phyloP scores from a whole-genome alignment of 2,329 filamentous ascomycete genomes.

The Monilinia laxa region DNA sequence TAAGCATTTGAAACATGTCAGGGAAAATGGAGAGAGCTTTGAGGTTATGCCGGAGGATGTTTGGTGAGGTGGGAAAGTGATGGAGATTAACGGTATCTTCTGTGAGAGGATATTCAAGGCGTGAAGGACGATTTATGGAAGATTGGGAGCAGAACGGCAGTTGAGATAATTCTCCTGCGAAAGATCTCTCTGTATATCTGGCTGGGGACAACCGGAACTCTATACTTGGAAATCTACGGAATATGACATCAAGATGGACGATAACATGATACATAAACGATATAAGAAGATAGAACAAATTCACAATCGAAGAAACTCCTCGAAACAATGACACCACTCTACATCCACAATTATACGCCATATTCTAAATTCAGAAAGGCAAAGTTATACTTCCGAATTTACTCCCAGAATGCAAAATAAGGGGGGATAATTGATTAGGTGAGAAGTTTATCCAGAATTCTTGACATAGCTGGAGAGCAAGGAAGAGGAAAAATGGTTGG shows the following conservation, averaged over 20 bases:
- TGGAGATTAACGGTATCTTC: neutral
- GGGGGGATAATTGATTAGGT: too few relatives aligned
- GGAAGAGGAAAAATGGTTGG: too few relatives aligned
- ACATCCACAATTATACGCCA: too few relatives aligned
- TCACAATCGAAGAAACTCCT: too few relatives aligned
- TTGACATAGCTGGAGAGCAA: too few relatives aligned
- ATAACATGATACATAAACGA: neutral
- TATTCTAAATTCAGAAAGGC: neutral
- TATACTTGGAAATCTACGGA: too few relatives aligned
- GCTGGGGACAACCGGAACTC: too few relatives aligned
- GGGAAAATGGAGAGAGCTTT: conserved; percentile 76
- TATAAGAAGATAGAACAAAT: neutral
- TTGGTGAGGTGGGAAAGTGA: conserved; percentile 53
- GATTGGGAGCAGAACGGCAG: neutral
- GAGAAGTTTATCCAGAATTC: too few relatives aligned
- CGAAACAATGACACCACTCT: neutral
- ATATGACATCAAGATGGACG: too few relatives aligned
- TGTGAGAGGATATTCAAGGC: neutral
- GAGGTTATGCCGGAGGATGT: conserved; percentile 82
- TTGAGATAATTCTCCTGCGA: conserved; percentile 15
- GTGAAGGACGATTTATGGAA: neutral
- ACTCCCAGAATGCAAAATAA: too few relatives aligned
- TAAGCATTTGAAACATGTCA: conserved; percentile 69
- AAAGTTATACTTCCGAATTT: too few relatives aligned
- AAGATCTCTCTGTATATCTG: neutral